Conservation (phyloP, 1,139 yeast species). For the Kurtzmaniella quercitrusa region DNA sequence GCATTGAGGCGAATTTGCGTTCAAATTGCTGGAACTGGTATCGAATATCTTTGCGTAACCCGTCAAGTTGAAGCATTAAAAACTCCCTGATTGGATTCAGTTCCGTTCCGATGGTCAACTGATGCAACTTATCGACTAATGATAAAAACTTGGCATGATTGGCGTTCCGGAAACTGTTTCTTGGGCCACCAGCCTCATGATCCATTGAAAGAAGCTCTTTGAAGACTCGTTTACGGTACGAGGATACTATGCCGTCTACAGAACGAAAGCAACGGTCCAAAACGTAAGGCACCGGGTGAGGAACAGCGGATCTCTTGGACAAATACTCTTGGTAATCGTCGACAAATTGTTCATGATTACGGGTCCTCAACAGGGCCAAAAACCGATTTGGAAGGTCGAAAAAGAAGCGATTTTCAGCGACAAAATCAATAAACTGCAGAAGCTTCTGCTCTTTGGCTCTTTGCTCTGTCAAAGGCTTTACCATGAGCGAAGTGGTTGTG, state of each 20-base stretch:
- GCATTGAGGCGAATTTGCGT: constrained; percentile 35
- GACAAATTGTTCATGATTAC: constrained; percentile 68
- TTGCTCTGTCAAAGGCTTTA: constrained; percentile 73
- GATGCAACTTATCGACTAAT: constrained; percentile 38
- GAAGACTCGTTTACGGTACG: constrained; percentile 64
- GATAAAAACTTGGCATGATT: constrained; percentile 28
- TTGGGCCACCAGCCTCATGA: constrained; percentile 23
- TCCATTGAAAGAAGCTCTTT: constrained; percentile 46
- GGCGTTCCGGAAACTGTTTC: constrained; percentile 12
- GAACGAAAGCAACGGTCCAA: constrained; percentile 45
- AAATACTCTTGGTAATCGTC: constrained; percentile 64
- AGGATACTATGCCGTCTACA: constrained; percentile 59
- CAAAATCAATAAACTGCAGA: constrained; percentile 54
- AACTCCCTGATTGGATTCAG: constrained; percentile 37
- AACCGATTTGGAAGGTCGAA: constrained; percentile 71
- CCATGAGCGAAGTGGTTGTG: constrained; percentile 58
- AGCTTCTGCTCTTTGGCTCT: constrained; percentile 58
- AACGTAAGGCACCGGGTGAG: not conserved
- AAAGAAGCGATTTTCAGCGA: constrained; percentile 57
- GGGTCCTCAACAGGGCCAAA: constrained; percentile 46
- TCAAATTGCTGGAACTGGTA: constrained; percentile 35
- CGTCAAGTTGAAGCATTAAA: constrained; percentile 30
- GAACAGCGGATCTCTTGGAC: constrained; percentile 15
- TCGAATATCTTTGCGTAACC: constrained; percentile 30
- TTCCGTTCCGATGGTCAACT: constrained; percentile 18